Percentiles rank a stretch among this genome's conserved stretches.
Conservation (phyloP, 176 grass and related monocot species). For the Aegilops tauschii region DNA sequence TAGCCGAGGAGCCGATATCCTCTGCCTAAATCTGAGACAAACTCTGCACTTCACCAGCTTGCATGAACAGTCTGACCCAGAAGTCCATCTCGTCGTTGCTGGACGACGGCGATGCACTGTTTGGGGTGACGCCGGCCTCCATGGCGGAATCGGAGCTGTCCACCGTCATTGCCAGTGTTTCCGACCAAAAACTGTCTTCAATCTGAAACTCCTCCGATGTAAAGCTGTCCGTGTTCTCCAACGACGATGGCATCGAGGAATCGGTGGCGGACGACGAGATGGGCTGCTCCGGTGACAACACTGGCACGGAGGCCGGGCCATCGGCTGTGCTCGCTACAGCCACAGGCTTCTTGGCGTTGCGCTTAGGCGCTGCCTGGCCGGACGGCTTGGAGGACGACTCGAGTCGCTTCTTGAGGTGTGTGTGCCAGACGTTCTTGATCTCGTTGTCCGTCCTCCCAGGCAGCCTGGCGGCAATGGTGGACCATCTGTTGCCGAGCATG, state of each 20-base stretch:
- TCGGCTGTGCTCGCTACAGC: neutral
- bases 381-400: neutral
- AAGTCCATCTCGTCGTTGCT: conserved; percentile 65
- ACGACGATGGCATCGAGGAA: conserved; percentile 30
- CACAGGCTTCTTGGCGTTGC: conserved; percentile 21
- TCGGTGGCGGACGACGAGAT: conserved; percentile 26
- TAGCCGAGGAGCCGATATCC: neutral
- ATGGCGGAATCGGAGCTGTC: conserved; percentile 6
- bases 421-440: conserved; percentile 95
- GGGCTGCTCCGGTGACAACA: conserved; percentile 41
- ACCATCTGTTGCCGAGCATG: conserved; percentile 81
- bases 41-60: conserved; percentile 57
- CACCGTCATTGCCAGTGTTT: conserved; percentile 50
- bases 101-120: neutral
- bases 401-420: conserved; percentile 70
- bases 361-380: conserved; percentile 17
- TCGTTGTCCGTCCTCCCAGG: conserved; percentile 91
- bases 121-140: neutral
- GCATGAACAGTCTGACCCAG: conserved; percentile 65
- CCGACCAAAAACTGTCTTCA: conserved; percentile 76
- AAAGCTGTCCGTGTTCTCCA: conserved; percentile 49
- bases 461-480: conserved; percentile 68
- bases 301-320: conserved; percentile 1
- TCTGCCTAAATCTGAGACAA: conserved; percentile 42
- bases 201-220: conserved; percentile 44